Evolutionary conservation across 1,284 basidiomycete species (phyloP), one percentile per base, ranked within the genome.

Genomic region (Agaricales sp.): DNA sequence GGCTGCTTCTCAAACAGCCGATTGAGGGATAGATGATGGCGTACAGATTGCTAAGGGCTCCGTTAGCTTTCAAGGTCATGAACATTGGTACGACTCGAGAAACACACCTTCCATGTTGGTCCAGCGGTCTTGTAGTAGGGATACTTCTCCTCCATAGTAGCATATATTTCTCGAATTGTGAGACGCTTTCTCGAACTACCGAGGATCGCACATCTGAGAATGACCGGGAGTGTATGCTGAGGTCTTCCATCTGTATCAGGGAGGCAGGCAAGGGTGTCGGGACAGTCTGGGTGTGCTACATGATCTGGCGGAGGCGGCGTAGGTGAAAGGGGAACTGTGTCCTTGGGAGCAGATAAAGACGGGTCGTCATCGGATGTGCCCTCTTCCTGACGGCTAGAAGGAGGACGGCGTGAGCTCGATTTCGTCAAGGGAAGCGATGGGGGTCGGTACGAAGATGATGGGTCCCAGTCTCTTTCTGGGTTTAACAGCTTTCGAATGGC

Each of bases 91-190:
- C 19, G 47, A 20, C 41, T 49, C 49, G 48, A 52, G 25, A 48
- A 50, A 41, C 47, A 47, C 57, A 87, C 86, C 76, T 88, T 88
- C 85, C 85, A 88, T 8, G 86, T 85, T 25, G 79, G 74, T 35
- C 85, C 85, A 25, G 86, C 83, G 12, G 77, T 81, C 62, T 74
- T 78, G 63, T 86, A 88, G 59, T 86, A 88, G 6, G 75, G 73
- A 58, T 88, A 88, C 63, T 88, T 88, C 38, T 74, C 71, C 66
- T 88, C 86, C 82, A 88, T 88, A 11, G 82, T 80, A 6, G 82
- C 81, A 57, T 88, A 88, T 50, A 88, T 88, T 57, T 87, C 85
- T 46, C 86, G 72, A 56, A 88, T 87, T 14, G 85, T 88, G 22
- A 88, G 67, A n/a, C 82, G 75, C 58, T 80, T 77, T 55, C 78